phyloP scores from a whole-genome alignment of 2,329 filamentous ascomycete species.

The Blastomyces parvus region DNA sequence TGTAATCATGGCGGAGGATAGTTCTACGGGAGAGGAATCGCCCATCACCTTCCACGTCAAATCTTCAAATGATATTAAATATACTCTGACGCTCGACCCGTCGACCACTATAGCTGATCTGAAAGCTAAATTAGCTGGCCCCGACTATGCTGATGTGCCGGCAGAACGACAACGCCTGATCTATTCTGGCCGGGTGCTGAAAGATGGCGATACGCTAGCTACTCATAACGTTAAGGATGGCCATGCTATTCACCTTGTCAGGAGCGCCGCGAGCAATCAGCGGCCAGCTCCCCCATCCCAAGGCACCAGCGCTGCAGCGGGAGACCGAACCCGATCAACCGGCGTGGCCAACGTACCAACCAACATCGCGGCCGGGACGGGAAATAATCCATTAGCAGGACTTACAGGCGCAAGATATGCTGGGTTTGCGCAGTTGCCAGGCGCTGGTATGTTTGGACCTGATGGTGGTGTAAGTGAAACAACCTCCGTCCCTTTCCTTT shows the following conservation, averaged over 20 bases:
- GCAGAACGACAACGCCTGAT: constrained; percentile 86
- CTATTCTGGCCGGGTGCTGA: constrained; percentile 93
- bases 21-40: constrained; percentile 49
- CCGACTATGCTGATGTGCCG: constrained; percentile 78
- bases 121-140: constrained; percentile 74
- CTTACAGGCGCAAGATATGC: constrained; percentile 90
- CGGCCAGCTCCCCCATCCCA: constrained; percentile 41
- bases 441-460: constrained; percentile 79
- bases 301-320: constrained; percentile 16
- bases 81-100: constrained; percentile 68
- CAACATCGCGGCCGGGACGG: constrained; percentile 44
- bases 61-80: constrained; percentile 82
- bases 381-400: constrained; percentile 81
- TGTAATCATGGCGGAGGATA: constrained; percentile 34
- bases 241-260: constrained; percentile 93
- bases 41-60: constrained; percentile 96
- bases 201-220: constrained; percentile 77
- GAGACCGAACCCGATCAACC: constrained; percentile 16
- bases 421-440: constrained; percentile 80
- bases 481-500: not conserved
- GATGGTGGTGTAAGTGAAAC: constrained; percentile 72
- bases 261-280: constrained; percentile 83
- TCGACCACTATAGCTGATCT: constrained; percentile 72
- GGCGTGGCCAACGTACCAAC: constrained; percentile 35
- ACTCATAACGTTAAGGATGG: constrained; percentile 92